A percentile compares a stretch with the other conserved stretches of the same genome.
phyloP scores from a whole-genome alignment of 2,329 filamentous ascomycete species.

The Ophiostoma sp. region DNA sequence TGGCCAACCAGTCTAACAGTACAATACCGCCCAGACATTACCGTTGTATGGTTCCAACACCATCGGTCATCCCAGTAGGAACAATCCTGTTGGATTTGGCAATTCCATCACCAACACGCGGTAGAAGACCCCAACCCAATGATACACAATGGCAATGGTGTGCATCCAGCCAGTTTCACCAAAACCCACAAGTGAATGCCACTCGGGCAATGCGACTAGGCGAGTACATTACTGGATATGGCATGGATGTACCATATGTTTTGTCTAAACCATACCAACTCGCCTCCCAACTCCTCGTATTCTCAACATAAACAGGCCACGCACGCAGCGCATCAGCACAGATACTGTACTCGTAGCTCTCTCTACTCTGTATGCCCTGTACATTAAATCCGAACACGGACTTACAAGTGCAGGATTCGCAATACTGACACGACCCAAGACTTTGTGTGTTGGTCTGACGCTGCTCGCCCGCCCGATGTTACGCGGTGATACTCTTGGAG shows the following conservation, averaged over 20 bases:
- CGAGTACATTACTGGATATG: neutral
- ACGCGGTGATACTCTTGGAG: constrained; percentile 9
- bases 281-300: neutral
- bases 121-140: neutral
- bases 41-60: neutral
- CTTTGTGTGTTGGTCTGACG: constrained; percentile 1
- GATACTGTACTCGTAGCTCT: neutral
- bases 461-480: neutral
- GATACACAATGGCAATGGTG: neutral
- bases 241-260: neutral
- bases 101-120: neutral
- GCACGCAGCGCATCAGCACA: neutral
- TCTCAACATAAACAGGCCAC: constrained; percentile 9
- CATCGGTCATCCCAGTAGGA: neutral
- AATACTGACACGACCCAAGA: neutral
- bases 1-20: neutral
- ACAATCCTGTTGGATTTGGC: neutral
- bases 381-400: neutral
- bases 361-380: neutral
- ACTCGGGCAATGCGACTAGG: neutral
- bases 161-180: neutral
- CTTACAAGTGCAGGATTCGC: neutral
- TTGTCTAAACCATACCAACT: neutral
- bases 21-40: neutral
- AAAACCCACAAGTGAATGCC: neutral